phyloP scores from a whole-genome alignment of 352 stramenopile genomes.

The Phytophthora pinifolia region DNA sequence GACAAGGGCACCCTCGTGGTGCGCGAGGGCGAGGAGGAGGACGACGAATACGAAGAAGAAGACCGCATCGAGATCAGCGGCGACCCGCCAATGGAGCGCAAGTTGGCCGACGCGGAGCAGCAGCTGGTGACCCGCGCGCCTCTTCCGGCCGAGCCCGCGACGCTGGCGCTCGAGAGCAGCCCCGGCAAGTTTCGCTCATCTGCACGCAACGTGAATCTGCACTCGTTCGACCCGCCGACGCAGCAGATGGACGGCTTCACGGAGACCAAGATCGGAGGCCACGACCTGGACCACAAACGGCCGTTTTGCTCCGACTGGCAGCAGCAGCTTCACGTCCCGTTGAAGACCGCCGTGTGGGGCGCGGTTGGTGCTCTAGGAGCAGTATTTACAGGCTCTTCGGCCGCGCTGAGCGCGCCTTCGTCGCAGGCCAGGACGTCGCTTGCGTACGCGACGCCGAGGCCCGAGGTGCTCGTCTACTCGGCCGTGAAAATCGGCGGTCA shows the following conservation, averaged over 20 bases:
- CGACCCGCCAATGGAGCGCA: constrained; percentile 5
- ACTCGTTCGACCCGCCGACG: constrained; percentile 44
- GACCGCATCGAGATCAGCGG: constrained; percentile 4
- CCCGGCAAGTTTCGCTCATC: constrained; percentile 28
- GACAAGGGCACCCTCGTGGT: constrained; percentile 22
- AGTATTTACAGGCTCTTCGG: constrained; percentile 12
- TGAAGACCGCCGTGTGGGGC: constrained; percentile 33
- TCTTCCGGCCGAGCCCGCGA: background rate
- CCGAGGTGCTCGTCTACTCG: constrained; percentile 52
- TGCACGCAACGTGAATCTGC: constrained; percentile 50
- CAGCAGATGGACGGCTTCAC: constrained; percentile 30
- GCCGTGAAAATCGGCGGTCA: constrained; percentile 80
- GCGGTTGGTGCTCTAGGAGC: constrained; percentile 19
- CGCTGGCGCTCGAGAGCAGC: constrained; percentile 7
- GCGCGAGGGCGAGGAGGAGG: constrained; percentile 24
- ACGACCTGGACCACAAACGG: constrained; percentile 59
- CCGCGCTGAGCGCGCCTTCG: constrained; percentile 1
- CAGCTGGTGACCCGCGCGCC: constrained; percentile 6
- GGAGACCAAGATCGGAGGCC: constrained; percentile 80
- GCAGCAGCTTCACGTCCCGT: constrained; percentile 25
- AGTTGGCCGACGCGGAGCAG: constrained; percentile 12
- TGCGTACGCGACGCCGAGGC: constrained; percentile 38
- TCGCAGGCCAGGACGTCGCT: constrained; percentile 36
- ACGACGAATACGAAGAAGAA: constrained; percentile 3
- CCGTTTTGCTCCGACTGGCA: constrained; percentile 35